A percentile compares a stretch with the other conserved stretches of the same genome.
phyloP scores from a whole-genome alignment of 306 rosid species.

The Vicia villosa region DNA sequence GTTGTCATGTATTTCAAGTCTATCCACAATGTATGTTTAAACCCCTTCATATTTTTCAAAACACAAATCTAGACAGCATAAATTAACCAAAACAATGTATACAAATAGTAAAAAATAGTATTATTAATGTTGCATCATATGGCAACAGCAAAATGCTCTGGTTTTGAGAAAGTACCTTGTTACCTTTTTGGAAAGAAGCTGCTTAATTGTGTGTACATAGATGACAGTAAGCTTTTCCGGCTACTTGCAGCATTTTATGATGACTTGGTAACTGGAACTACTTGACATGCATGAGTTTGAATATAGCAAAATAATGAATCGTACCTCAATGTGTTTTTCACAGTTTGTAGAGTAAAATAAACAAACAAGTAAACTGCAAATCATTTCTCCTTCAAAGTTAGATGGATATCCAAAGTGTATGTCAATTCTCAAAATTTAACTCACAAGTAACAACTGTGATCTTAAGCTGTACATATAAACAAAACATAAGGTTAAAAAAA shows the following conservation, averaged over 20 bases:
- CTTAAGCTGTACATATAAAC: not conserved
- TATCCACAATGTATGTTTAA: too few relatives aligned
- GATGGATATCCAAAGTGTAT: not conserved
- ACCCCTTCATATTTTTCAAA: too few relatives aligned
- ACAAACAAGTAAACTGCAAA: too few relatives aligned
- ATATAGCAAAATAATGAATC: conserved; percentile 2
- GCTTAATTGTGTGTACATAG: not conserved
- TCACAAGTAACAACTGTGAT: not conserved
- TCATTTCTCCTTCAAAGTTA: too few relatives aligned
- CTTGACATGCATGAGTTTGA: conserved; percentile 2
- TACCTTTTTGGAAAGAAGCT: not conserved
- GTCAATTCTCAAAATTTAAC: not conserved
- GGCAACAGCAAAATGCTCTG: not conserved
- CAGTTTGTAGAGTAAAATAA: too few relatives aligned
- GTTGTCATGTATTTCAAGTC: too few relatives aligned
- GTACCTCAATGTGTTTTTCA: not conserved
- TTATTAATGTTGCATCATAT: too few relatives aligned
- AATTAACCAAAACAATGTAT: too few relatives aligned
- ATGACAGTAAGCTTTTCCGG: not conserved
- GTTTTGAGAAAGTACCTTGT: conserved; percentile 1
- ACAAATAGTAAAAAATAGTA: too few relatives aligned
- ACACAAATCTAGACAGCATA: too few relatives aligned
- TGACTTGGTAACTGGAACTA: not conserved
- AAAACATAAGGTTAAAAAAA: not conserved
- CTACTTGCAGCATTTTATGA: not conserved